Evolutionary conservation across 129 eudicot species (phyloP).

Genomic region (Arctium minus): DNA sequence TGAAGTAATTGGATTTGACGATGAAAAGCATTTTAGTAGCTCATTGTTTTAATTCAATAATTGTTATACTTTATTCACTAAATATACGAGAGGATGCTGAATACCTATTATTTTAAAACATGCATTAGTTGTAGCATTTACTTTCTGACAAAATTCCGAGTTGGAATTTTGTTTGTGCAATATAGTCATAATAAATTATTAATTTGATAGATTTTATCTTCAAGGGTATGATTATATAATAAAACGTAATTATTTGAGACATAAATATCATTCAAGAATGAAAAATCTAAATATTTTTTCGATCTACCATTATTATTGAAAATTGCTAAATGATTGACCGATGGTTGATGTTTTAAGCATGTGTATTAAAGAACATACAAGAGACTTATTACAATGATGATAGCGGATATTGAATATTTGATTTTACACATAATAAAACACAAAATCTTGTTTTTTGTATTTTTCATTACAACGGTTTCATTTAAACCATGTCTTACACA

Average conservation of each 20-base stretch:
- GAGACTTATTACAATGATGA: neutral
- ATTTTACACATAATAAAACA: neutral
- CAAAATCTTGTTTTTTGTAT: neutral
- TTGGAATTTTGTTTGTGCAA: neutral
- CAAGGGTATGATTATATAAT: neutral
- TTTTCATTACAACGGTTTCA: neutral
- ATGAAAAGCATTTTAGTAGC: constrained; percentile 3
- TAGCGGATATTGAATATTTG: neutral
- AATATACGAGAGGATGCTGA: too few species aligned
- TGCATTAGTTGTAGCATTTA: neutral
- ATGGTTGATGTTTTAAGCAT: neutral
- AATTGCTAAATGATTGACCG: neutral
- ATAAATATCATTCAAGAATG: neutral
- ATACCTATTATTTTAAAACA: neutral
- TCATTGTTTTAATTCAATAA: neutral
- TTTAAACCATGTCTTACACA: neutral
- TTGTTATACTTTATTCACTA: neutral
- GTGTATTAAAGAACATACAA: neutral
- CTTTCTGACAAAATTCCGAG: neutral
- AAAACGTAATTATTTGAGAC: neutral
- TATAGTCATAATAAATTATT: neutral
- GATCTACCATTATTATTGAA: too few species aligned
- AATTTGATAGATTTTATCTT: neutral
- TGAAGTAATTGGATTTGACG: constrained; percentile 1
- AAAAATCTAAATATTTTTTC: neutral